A percentile compares a stretch with the other conserved stretches of the same genome.
phyloP scores from a whole-genome alignment of 2,329 filamentous ascomycete genomes.

The Fusarium caatingaense region DNA sequence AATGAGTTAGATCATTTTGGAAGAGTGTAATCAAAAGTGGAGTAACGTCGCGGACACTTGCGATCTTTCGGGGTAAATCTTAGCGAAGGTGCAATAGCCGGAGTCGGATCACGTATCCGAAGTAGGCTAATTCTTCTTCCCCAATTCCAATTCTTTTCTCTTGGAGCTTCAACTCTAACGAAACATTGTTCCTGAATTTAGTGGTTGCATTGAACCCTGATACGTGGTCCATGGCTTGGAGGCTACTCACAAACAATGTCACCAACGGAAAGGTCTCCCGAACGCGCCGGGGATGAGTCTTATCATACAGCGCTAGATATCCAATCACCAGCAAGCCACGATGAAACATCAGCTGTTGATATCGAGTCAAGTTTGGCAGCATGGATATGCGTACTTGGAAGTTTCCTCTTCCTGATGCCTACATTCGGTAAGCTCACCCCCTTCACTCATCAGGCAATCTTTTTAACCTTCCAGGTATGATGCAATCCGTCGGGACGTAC shows the following conservation, averaged over 20 bases:
- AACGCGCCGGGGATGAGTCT: background rate
- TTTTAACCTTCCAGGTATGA: background rate
- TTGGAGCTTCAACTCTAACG: rapidly evolving
- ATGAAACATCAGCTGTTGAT: background rate
- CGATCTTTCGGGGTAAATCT: constrained; percentile 8
- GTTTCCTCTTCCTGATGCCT: constrained; percentile 14
- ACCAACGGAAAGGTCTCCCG: background rate
- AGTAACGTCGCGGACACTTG: constrained; percentile 5
- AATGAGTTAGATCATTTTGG: background rate
- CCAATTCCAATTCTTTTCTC: background rate
- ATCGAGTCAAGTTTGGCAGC: constrained; percentile 12
- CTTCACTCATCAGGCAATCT: too few relatives aligned
- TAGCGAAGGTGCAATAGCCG: constrained; percentile 14
- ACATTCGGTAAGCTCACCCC: constrained; percentile 8
- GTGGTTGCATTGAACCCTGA: rapidly evolving
- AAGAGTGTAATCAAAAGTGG: background rate
- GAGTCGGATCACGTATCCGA: constrained; percentile 7
- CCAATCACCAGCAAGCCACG: too few relatives aligned
- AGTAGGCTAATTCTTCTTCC: background rate
- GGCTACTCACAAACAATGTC: background rate
- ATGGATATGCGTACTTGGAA: constrained; percentile 13
- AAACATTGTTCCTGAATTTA: rapidly evolving
- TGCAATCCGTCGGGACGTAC: constrained; percentile 19
- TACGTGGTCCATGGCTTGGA: background rate
- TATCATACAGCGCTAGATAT: too few relatives aligned